phyloP scores from a whole-genome alignment of 495 filamentous ascomycete species.

The Chaetomium fimeti region DNA sequence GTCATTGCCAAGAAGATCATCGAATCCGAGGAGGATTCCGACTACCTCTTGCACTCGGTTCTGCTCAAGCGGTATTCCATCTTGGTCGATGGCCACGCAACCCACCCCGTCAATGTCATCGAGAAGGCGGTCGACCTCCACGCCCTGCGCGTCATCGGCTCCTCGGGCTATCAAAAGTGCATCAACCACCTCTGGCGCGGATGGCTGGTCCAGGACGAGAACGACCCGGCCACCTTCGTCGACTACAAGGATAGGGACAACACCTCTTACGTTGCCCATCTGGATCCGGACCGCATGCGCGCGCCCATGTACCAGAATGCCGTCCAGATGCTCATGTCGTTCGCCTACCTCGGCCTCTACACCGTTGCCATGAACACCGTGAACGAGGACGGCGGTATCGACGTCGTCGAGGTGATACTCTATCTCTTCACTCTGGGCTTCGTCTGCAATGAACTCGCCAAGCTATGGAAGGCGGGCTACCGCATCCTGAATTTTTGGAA shows the following conservation, averaged over 20 bases:
- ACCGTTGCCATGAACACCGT: constrained; percentile 91
- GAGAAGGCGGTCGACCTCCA: constrained; percentile 93
- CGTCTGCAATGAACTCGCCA: constrained; percentile 78
- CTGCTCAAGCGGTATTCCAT: constrained; percentile 92
- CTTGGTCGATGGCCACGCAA: constrained; percentile 66
- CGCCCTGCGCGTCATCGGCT: constrained; percentile 80
- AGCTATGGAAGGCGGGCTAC: constrained; percentile 88
- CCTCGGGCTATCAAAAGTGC: constrained; percentile 91
- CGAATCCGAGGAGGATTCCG: constrained; percentile 72
- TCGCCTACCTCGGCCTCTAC: constrained; percentile 80
- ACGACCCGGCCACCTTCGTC: constrained; percentile 81
- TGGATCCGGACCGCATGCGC: constrained; percentile 92
- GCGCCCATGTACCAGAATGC: constrained; percentile 89
- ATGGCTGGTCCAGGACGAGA: constrained; percentile 92
- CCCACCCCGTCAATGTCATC: constrained; percentile 76
- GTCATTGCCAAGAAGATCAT: constrained; percentile 94
- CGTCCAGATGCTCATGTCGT: constrained; percentile 76
- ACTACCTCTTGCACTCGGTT: constrained; percentile 72
- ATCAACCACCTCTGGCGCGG: constrained; percentile 89
- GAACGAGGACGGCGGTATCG: constrained; percentile 71
- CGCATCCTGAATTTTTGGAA: constrained; percentile 95
- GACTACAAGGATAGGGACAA: constrained; percentile 76
- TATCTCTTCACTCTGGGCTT: constrained; percentile 94
- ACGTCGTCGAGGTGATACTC: constrained; percentile 77
- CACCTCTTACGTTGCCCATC: constrained; percentile 70